Base-by-base conservation (phyloP, 2,329 filamentous ascomycete genomes). In the Scedosporium apiospermum region DNA sequence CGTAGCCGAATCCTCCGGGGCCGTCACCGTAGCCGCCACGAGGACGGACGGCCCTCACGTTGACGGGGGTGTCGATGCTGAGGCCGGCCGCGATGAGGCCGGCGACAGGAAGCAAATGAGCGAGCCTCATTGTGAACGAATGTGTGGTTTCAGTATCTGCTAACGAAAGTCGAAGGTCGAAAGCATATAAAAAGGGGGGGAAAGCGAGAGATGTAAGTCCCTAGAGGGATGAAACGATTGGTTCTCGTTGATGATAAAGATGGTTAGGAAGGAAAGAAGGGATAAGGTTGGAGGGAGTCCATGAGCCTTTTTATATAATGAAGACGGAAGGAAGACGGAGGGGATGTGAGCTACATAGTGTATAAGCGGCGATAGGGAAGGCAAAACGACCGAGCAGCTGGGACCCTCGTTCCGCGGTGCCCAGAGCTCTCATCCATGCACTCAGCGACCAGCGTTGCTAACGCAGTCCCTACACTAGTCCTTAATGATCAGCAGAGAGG, bases 111-210 rank as follows among this genome's bases (percentile, higher is more conserved):
- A 76, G 64, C 30, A 71, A 58, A 64, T 73, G 70, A 64, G 68
- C 65, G 65, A 73, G 67, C 67, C 70, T 75, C 75, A 77, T 77
- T 7, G 14, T 61, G 51, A 55, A 38, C 44, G 61, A 62, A 26
- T 34, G 57, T 34, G 57, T 18, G 26, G 23, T 21, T 58, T 30
- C 23, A 23, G 18, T 58, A 16, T 41, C 27, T 21, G 30, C 30
- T 38, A 30, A 41, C 38, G 57, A 58, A 58, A 14, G 57, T 58
- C 18, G n/a, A 27, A 58, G 30, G 55, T 58, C 23, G 55, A 58
- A 58, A 58, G 55, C 23, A 38, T 26, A 18, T 21, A 58, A 27
- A 41, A 38, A 38, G 38, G 27, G 23, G 27, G 27, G 18, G 34
- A 58, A 58, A 58, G 16, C 30, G 41, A 27, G 57, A 34, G 26